Conservation (phyloP, 345 rosid species). For the Moricandia moricandioides region DNA sequence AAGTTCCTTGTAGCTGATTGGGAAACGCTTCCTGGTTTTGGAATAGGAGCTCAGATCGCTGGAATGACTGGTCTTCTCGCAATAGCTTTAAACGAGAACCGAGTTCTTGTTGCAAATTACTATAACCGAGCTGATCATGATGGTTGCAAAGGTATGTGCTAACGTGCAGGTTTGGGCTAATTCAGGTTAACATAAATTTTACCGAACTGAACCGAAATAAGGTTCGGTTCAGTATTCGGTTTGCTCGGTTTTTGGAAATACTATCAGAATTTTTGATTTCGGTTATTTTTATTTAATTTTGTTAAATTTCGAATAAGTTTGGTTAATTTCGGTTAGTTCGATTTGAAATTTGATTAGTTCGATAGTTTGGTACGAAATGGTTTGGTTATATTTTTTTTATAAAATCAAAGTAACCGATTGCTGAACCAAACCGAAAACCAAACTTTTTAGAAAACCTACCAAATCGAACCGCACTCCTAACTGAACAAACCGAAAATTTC, state of each 20-base stretch:
- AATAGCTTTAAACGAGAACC: conserved; percentile 70
- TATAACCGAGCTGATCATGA: conserved; percentile 88
- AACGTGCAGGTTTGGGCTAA: background rate
- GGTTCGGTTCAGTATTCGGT: background rate
- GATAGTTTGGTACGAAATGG: background rate
- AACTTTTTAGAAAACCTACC: background rate
- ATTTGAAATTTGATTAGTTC: too few species aligned
- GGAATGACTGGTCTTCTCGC: conserved; percentile 91
- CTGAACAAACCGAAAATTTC: background rate
- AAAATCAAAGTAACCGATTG: background rate
- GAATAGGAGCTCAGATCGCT: conserved; percentile 92
- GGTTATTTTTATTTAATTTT: too few species aligned
- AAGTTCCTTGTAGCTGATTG: conserved; percentile 86
- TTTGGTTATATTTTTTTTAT: background rate
- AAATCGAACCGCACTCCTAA: background rate
- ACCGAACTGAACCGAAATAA: background rate
- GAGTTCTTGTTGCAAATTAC: conserved; percentile 68
- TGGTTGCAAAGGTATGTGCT: conserved; percentile 64
- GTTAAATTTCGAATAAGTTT: too few species aligned
- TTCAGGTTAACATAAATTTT: background rate
- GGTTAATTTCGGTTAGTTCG: background rate
- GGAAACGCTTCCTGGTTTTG: conserved; percentile 83
- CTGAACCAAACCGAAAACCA: background rate
- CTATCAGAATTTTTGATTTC: too few species aligned
- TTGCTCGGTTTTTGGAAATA: too few species aligned